These are phyloP conservation scores for Eimeria acervulina DNA, from an alignment of 169 alveolate genomes.

Conservation along the genomic window DNA sequence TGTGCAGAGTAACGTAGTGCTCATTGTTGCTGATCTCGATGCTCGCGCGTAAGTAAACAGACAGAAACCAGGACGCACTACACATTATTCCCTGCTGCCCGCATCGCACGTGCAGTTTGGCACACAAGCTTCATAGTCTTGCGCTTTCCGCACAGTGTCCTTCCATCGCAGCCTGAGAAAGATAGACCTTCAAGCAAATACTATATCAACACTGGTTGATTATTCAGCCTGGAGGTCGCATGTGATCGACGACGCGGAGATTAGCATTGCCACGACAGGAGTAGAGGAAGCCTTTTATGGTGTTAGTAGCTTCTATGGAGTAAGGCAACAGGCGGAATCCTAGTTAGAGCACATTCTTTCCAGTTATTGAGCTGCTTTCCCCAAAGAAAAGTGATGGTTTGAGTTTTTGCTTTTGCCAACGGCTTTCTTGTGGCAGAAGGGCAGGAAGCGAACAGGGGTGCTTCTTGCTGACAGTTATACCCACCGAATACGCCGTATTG, in stretches of 20 bases:
- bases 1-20: neutral
- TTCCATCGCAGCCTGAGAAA: neutral
- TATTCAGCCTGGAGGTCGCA: conserved; percentile 57
- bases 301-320: conserved; percentile 58
- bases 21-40: conserved; percentile 54
- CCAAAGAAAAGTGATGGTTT: neutral
- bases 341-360: neutral
- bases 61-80: neutral
- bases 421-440: neutral
- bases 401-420: neutral
- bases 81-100: neutral
- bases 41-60: conserved; percentile 44
- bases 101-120: neutral
- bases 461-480: conserved; percentile 60
- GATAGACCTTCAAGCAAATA: conserved; percentile 32
- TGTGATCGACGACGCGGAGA: conserved; percentile 49
- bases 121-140: neutral
- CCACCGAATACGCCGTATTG: conserved; percentile 75
- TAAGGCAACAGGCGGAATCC: neutral
- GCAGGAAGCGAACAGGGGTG: conserved; percentile 49
- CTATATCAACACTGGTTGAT: conserved; percentile 17
- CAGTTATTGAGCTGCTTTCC: neutral
- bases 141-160: neutral
- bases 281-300: conserved; percentile 51
- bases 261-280: conserved; percentile 46